Evolutionary conservation across 1,139 yeast genomes (phyloP), one percentile per base, ranked within the genome.

Genomic region (Saccharomyces uvarum): DNA sequence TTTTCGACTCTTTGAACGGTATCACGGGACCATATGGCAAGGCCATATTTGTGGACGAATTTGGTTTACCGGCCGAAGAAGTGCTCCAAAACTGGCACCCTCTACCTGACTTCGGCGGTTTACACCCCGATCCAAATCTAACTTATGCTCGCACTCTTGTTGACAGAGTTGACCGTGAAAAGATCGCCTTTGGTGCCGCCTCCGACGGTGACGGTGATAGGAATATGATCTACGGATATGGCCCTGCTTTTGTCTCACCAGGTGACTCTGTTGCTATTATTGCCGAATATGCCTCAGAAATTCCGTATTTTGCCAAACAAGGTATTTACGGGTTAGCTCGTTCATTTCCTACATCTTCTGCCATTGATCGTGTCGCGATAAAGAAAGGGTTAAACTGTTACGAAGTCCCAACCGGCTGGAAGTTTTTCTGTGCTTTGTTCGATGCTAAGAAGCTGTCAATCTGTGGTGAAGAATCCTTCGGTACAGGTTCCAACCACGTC

Each of bases 401-500:
- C 73, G 99, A 93, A 73, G 99, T 95, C 4, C 99, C 99, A 57
- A 93, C 99, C 21, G 99, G 99, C 47, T 93, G 99, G 99, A 93
- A 93, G 73, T 93, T 93, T 70, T 93, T 93, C 80, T 90, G 98
- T 73, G 91, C 96, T 5, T 77, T 93, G 61, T 93, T 93, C 65
- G 99, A 93, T 69, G 91, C 95, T 50, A 82, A 88, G 66, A 90
- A 90, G 73, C 79, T 93, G 67, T 88, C 97, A 59, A 93, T 93
- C 66, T 95, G 99, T 75, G 99, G 99, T 62, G 99, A 93, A 74
- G 99, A 93, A 74, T 86, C 96, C 48, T 93, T 93, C 66, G 99
- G 99, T 68, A 93, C 99, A 28, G 99, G 99, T 47, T 89, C 97
- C 26, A 87, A 93, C 74, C 99, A 93, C 70, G 87, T 95, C 60